Conservation (phyloP, 441 rosid genomes). For the Daphne laureola region DNA sequence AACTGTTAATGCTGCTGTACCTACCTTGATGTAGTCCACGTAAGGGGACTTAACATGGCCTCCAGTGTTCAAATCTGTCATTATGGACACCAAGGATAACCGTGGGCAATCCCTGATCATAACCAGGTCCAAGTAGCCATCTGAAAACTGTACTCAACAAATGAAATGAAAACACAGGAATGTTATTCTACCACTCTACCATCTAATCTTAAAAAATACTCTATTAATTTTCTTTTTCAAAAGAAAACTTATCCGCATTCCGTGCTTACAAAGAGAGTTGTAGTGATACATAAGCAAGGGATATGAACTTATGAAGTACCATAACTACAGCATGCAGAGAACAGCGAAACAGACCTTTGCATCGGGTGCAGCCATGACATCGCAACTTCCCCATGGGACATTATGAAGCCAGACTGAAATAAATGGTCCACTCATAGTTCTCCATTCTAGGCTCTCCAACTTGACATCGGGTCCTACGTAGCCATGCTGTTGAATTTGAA, state of each 20-base stretch:
- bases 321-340: neutral
- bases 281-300: too few species aligned
- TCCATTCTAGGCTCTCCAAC: constrained; percentile 51
- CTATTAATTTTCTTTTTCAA: too few species aligned
- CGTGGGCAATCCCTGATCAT: constrained; percentile 53
- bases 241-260: too few species aligned
- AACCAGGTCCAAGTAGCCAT: constrained; percentile 81
- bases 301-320: too few species aligned
- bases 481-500: constrained; percentile 23
- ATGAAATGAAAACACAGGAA: neutral
- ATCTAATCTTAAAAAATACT: too few species aligned
- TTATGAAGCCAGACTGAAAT: constrained; percentile 93
- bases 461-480: constrained; percentile 58
- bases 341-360: constrained; percentile 49
- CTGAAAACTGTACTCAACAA: constrained; percentile 56
- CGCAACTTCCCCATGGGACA: constrained; percentile 89
- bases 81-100: constrained; percentile 44
- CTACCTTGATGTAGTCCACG: constrained; percentile 65
- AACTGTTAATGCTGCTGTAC: constrained; percentile 7
- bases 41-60: constrained; percentile 64
- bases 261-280: too few species aligned
- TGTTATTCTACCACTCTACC: neutral
- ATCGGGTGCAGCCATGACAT: constrained; percentile 76
- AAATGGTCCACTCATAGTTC: constrained; percentile 83
- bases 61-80: constrained; percentile 54